phyloP scores from a whole-genome alignment of 495 filamentous ascomycete species.

The Penicillium subrubescens region DNA sequence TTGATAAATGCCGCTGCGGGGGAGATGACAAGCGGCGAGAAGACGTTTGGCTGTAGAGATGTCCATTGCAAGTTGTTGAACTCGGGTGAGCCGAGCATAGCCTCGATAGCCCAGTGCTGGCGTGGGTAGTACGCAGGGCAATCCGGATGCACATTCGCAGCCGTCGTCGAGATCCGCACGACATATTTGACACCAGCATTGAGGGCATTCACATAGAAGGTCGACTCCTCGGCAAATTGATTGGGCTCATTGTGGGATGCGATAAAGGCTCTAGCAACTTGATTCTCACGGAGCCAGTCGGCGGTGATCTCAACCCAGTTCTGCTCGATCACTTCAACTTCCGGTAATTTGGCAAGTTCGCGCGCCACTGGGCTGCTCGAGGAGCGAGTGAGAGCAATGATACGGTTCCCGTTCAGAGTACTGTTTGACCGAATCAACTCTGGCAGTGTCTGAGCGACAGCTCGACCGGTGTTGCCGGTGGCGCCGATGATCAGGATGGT shows the following conservation, averaged over 20 bases:
- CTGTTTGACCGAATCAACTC: slow-evolving; percentile 32
- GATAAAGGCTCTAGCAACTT: slow-evolving; percentile 45
- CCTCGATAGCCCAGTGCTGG: slow-evolving; percentile 49
- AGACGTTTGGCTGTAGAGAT: slow-evolving; percentile 48
- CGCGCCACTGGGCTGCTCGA: slow-evolving; percentile 32
- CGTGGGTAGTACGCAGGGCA: slow-evolving; percentile 43
- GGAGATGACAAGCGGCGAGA: slow-evolving; percentile 26
- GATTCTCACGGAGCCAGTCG: slow-evolving; percentile 45
- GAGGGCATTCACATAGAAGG: slow-evolving; percentile 40
- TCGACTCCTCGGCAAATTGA: slow-evolving; percentile 48
- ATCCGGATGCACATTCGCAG: slow-evolving; percentile 45
- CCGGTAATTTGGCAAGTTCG: slow-evolving; percentile 36
- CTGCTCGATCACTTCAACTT: slow-evolving; percentile 44
- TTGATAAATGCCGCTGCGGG: slow-evolving; percentile 34
- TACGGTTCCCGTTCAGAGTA: slow-evolving; percentile 29
- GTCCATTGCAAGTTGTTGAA: slow-evolving; percentile 48
- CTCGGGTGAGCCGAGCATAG: slow-evolving; percentile 39
- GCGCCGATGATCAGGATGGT: slow-evolving; percentile 16
- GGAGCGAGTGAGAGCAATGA: slow-evolving; percentile 46
- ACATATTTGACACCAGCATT: slow-evolving; percentile 49
- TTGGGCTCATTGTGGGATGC: slow-evolving; percentile 42
- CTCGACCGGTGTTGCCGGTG: slow-evolving; percentile 35
- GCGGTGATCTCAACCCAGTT: slow-evolving; percentile 46
- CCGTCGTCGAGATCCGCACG: slow-evolving; percentile 50
- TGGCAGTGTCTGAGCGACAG: slow-evolving; percentile 35